phyloP scores from a whole-genome alignment of 2,329 filamentous ascomycete species.

The Leptographium lundbergii region DNA sequence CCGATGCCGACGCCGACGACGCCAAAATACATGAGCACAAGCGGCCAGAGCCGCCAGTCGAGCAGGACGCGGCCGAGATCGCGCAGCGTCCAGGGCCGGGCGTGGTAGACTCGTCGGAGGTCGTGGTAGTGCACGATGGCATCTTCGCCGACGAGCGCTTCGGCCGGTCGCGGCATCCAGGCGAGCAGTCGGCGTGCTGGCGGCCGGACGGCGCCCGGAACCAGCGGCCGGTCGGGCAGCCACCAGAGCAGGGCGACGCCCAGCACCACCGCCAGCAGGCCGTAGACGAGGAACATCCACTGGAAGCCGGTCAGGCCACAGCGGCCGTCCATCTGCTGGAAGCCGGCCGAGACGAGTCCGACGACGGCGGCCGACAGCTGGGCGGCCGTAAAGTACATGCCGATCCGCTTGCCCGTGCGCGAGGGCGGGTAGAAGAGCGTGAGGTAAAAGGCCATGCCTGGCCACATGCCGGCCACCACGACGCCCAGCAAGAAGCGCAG shows the following conservation, averaged over 20 bases:
- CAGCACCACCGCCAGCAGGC: conserved; percentile 58
- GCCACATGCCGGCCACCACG: conserved; percentile 90
- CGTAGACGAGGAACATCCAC: conserved; percentile 90
- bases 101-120: conserved; percentile 66
- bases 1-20: conserved; percentile 88
- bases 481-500: conserved; percentile 73
- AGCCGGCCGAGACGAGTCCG: conserved; percentile 78
- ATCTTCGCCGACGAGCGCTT: conserved; percentile 65
- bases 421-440: conserved; percentile 86
- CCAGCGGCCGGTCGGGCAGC: conserved; percentile 71
- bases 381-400: conserved; percentile 73
- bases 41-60: conserved; percentile 81
- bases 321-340: conserved; percentile 77
- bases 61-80: conserved; percentile 60
- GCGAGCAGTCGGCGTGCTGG: conserved; percentile 38
- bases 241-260: conserved; percentile 73
- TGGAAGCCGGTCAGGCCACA: conserved; percentile 69
- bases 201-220: conserved; percentile 50
- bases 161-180: conserved; percentile 56
- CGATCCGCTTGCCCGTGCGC: conserved; percentile 75
- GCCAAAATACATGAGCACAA: conserved; percentile 86
- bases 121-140: conserved; percentile 74
- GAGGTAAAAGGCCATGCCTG: conserved; percentile 85
- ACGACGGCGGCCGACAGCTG: conserved; percentile 85
- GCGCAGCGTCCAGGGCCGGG: conserved; percentile 56